A percentile compares a stretch with the other conserved stretches of the same genome.
These are phyloP conservation scores for Amanita molliuscula DNA, from an alignment of 768 basidiomycete species.

Conservation along the genomic window DNA sequence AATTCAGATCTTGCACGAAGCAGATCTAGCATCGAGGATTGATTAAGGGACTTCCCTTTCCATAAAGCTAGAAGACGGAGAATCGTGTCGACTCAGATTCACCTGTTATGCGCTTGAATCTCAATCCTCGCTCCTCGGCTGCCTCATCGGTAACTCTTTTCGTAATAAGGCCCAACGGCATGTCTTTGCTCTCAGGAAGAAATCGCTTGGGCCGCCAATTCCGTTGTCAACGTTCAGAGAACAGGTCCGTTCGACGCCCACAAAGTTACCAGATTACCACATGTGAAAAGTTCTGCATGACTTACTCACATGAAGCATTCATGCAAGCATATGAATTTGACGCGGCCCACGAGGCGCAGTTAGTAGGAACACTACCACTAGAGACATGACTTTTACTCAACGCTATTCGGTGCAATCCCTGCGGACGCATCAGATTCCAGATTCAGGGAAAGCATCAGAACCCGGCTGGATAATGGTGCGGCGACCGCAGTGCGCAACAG, in stretches of 20 bases:
- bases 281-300: not conserved
- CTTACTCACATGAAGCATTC: not conserved
- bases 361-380: slow-evolving; percentile 5
- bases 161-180: not conserved
- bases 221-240: not conserved
- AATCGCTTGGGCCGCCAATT: not conserved
- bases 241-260: not conserved
- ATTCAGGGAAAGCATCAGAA: not conserved
- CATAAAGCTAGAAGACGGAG: slow-evolving; percentile 1
- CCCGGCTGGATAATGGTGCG: not conserved
- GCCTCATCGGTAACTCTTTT: not conserved
- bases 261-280: not conserved
- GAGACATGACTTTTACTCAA: slow-evolving; percentile 6
- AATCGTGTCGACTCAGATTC: slow-evolving; percentile 2
- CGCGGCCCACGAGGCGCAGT: slow-evolving; percentile 4
- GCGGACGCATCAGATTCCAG: not conserved
- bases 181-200: not conserved
- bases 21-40: slow-evolving; percentile 1
- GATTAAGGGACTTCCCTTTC: slow-evolving; percentile 2
- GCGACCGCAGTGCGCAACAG: not conserved
- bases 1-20: slow-evolving; percentile 1
- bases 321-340: slow-evolving; percentile 1
- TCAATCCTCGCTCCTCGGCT: not conserved
- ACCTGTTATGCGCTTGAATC: not conserved
- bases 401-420: slow-evolving; percentile 1